Conservation (phyloP, 805 yeast species). For the Candida incommunis region DNA sequence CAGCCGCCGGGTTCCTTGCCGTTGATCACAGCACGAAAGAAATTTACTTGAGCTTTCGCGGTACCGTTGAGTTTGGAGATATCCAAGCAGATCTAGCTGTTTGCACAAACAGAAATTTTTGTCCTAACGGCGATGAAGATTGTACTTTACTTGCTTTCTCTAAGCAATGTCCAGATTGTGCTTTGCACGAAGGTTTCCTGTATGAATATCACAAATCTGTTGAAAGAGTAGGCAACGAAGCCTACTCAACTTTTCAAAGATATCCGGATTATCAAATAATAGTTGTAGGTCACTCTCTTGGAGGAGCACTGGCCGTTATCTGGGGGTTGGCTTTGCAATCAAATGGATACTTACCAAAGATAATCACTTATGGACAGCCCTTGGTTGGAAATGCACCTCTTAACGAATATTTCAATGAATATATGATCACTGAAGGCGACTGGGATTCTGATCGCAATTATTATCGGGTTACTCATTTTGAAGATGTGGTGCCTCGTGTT, state of each 20-base stretch:
- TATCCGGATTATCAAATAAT: background rate
- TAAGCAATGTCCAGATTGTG: background rate
- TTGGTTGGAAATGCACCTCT: background rate
- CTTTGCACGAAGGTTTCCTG: background rate
- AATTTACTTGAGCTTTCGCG: background rate
- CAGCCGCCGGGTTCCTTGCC: background rate
- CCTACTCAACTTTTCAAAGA: background rate
- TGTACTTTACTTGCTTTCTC: background rate
- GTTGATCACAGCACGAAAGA: background rate
- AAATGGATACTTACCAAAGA: background rate
- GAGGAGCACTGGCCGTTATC: background rate
- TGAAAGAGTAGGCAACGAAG: background rate
- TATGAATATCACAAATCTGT: slow-evolving; percentile 1
- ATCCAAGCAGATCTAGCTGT: background rate
- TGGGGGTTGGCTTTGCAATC: background rate
- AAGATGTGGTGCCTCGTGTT: background rate
- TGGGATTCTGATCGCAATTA: background rate
- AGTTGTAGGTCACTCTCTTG: background rate
- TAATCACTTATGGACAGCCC: background rate
- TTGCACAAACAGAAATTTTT: background rate
- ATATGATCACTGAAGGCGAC: background rate
- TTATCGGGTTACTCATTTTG: background rate
- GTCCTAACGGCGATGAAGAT: background rate
- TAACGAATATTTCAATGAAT: background rate
- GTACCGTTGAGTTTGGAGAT: background rate